Evolutionary conservation across 495 filamentous ascomycete species (phyloP), one percentile per base, ranked within the genome.

Genomic region (Articulospora tetracladia): DNA sequence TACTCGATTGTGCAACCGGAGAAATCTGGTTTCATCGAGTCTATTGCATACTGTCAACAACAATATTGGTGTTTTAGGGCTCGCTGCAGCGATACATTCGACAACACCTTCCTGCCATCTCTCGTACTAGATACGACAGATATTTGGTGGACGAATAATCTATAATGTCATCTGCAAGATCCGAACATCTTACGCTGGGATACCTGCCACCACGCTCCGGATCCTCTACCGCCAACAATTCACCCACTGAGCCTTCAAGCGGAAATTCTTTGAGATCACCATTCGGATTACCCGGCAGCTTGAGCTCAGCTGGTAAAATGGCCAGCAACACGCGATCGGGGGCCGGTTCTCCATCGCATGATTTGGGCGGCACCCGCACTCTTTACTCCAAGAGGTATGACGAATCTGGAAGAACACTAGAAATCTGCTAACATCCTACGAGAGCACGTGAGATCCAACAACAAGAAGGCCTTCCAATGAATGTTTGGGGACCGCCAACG

Each of bases 391-490:
- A 97, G 78, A 85, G 94, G 94, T 98, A 83, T 69, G 87, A 66
- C 47, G 19, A 51, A 20, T 48, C 20, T 49, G 22, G 24, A 44
- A 20, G 7, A 11, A n/a, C 17, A 12, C 20, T 25, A 27, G 36
- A 34, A 25, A 57, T 48, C 55, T 55, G 34, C 68, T 66, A 64
- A 66, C 57, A 58, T 25, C 56, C 58, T 48, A 24, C 53, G 68
- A 96, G 93, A 62, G 92, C 95, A 41, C 83, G 94, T 73, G 94
- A 98, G 71, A 97, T 98, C 62, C 95, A 98, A 76, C 92, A 92
- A 36, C 92, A 98, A 76, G 95, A 98, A 80, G 78, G 79, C 44
- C 73, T 95, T 61, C 86, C 87, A 63, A 81, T 91, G 53, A 91
- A 89, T 70, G 85, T 93, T 26, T 98, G 95, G 94, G 93, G 92